Conservation (phyloP, 1,139 yeast genomes). For the Blastobotrys illinoisensis region DNA sequence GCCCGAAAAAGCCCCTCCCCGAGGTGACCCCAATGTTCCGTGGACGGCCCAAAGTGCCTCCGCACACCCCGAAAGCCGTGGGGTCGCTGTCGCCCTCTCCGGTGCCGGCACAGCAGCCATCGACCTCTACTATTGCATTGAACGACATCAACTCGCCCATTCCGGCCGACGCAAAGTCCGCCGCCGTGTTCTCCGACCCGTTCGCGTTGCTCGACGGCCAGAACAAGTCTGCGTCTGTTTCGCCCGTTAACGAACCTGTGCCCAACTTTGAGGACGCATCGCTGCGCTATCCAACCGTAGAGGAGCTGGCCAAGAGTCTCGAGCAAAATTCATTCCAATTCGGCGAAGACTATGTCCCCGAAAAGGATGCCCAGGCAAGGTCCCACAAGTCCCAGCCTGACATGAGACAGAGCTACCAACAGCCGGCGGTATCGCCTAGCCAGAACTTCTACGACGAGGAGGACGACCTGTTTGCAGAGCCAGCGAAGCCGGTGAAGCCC, state of each 20-base stretch:
- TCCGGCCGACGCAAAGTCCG: constrained; percentile 1
- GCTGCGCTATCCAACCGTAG: constrained; percentile 32
- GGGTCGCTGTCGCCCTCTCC: constrained; percentile 2
- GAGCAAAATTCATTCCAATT: constrained; percentile 21
- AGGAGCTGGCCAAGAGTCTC: constrained; percentile 29
- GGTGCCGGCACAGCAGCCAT: constrained; percentile 6
- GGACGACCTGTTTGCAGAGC: neutral
- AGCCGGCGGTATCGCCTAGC: neutral
- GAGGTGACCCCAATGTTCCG: constrained; percentile 26
- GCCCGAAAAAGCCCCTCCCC: constrained; percentile 15
- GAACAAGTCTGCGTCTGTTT: neutral
- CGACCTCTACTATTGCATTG: constrained; percentile 13
- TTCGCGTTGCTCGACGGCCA: constrained; percentile 14
- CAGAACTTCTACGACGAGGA: neutral
- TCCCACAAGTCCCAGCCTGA: neutral
- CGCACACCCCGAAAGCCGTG: neutral
- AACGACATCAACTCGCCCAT: constrained; percentile 5
- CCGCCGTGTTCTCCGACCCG: constrained; percentile 17
- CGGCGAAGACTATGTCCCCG: constrained; percentile 1
- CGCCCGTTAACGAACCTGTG: neutral
- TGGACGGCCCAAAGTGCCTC: constrained; percentile 19
- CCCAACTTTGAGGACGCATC: constrained; percentile 13
- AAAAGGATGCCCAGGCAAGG: neutral
- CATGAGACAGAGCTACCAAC: neutral
- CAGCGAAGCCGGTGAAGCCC: neutral